These are phyloP conservation scores for Emmonsiellopsis sp. DNA, from an alignment of 2,329 filamentous ascomycete genomes.

Conservation along the genomic window DNA sequence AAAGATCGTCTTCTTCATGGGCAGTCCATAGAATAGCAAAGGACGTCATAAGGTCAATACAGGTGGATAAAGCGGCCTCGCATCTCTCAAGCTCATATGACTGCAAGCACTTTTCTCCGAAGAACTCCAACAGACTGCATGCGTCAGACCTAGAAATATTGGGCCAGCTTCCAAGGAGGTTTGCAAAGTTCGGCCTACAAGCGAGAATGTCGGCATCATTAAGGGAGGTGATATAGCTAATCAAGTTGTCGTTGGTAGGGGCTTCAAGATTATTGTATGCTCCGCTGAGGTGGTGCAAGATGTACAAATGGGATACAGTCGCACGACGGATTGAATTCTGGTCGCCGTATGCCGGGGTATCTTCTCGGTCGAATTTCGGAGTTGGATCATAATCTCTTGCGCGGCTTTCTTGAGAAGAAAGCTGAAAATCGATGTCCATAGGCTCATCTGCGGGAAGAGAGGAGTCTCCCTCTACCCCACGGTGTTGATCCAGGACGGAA, in stretches of 20 bases:
- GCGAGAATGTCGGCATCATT: slow-evolving; percentile 29
- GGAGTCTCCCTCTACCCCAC: slow-evolving; percentile 14
- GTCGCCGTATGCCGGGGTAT: slow-evolving; percentile 22
- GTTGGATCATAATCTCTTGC: slow-evolving; percentile 15
- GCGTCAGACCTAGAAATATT: slow-evolving; percentile 26
- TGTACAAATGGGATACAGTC: slow-evolving; percentile 25
- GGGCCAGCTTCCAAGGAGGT: slow-evolving; percentile 13
- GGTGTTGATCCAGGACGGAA: slow-evolving; percentile 21
- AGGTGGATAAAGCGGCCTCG: slow-evolving; percentile 60
- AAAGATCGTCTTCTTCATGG: slow-evolving; percentile 47
- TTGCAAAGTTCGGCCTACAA: slow-evolving; percentile 22
- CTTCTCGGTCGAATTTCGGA: slow-evolving; percentile 23
- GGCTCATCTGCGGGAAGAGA: slow-evolving; percentile 17
- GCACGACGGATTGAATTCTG: slow-evolving; percentile 26
- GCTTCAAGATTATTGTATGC: slow-evolving; percentile 1
- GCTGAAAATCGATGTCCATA: slow-evolving; percentile 36
- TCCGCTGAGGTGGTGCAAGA: slow-evolving; percentile 17
- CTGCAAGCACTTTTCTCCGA: slow-evolving; percentile 40
- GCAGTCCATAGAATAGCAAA: slow-evolving; percentile 56
- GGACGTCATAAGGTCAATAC: slow-evolving; percentile 58
- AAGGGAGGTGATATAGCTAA: slow-evolving; percentile 28
- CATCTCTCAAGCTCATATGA: slow-evolving; percentile 58
- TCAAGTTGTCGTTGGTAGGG: slow-evolving; percentile 11
- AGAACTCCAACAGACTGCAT: slow-evolving; percentile 36
- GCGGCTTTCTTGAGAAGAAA: slow-evolving; percentile 19